Base-by-base conservation (phyloP, 257 asterid genomes). In the Fraxinus anomala region DNA sequence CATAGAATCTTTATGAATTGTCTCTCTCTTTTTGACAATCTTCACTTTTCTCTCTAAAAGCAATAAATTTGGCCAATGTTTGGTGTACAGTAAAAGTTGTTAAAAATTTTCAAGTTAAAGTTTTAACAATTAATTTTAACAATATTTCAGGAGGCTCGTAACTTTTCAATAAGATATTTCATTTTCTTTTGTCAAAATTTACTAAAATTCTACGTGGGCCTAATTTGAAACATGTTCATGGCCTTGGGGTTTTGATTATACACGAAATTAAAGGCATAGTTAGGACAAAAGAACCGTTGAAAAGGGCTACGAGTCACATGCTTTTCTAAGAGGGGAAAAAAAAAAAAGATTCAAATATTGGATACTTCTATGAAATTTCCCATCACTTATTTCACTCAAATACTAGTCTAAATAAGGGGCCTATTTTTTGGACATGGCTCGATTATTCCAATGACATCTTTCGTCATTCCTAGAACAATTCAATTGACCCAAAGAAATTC, bases 11-110 rank as follows among this genome's bases (percentile, higher is more conserved):
- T 37, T 65, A 74, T 26, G n/a, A 68, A 76, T 78, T 73, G 82
- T 86, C 89, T 51, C 77, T 85, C 9, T 26, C 81, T 68, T 82
- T 76, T 87, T 79, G 86, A 83, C 83, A 73, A 67, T 75, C 49
- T 40, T 28, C 68, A 63, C 65, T 73, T 47, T 36, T 56, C 8
- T 36, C 65, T 24, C 23, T 51, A 3, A 47, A 40, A 40, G 4
- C 5, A 42, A 2, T 42, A 42, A 42, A 42, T 2, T 42, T 42
- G 14, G 4, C 44, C 12, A 10, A 2, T 9, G 44, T 39, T 39
- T 39, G 44, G 3, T 1, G 12, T 8, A 39, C 0, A 39, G 2
- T 10, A 39, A 10, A 39, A 8, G 44, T 39, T 37, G 2, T 7
- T 8, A 39, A 39, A 39, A 39, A 39, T 8, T 39, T 39, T 39